Percentiles rank a stretch among this genome's conserved stretches.
These are phyloP conservation scores for Inga leiocalycina DNA, from an alignment of 306 rosid genomes.

Conservation along the genomic window DNA sequence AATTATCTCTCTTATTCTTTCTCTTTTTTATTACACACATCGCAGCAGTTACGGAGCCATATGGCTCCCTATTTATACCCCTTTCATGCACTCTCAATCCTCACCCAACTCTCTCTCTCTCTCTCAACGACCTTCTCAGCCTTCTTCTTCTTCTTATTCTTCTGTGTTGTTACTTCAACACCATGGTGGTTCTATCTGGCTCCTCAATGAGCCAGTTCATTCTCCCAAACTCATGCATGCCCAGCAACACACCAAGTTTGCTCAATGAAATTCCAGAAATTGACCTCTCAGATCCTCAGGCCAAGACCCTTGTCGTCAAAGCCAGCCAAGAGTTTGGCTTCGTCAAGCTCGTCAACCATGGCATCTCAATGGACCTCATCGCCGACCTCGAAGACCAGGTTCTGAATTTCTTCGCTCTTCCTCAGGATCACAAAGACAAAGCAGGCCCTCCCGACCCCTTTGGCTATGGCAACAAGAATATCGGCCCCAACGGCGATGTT, in stretches of 20 bases:
- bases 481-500: slow-evolving; percentile 77
- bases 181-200: slow-evolving; percentile 73
- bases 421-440: slow-evolving; percentile 56
- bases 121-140: neutral
- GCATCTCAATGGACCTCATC: slow-evolving; percentile 61
- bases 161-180: neutral
- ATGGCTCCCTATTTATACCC: slow-evolving; percentile 41
- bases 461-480: slow-evolving; percentile 73
- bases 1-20: too few species aligned
- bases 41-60: neutral
- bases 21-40: too few species aligned
- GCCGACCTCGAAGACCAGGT: slow-evolving; percentile 56
- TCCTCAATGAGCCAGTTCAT: slow-evolving; percentile 51
- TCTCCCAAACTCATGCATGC: slow-evolving; percentile 46
- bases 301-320: slow-evolving; percentile 54
- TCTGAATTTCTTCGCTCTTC: slow-evolving; percentile 51
- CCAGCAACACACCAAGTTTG: slow-evolving; percentile 4
- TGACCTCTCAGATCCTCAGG: slow-evolving; percentile 61
- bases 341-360: slow-evolving; percentile 74
- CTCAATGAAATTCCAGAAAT: slow-evolving; percentile 57
- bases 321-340: slow-evolving; percentile 71
- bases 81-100: slow-evolving; percentile 41
- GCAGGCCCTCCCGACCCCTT: slow-evolving; percentile 69
- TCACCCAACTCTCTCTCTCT: slow-evolving; percentile 1
- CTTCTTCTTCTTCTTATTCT: slow-evolving; percentile 9